Percentiles rank a stretch among this genome's conserved stretches.
phyloP scores from a whole-genome alignment of 441 rosid species.

The Melastoma candidum region DNA sequence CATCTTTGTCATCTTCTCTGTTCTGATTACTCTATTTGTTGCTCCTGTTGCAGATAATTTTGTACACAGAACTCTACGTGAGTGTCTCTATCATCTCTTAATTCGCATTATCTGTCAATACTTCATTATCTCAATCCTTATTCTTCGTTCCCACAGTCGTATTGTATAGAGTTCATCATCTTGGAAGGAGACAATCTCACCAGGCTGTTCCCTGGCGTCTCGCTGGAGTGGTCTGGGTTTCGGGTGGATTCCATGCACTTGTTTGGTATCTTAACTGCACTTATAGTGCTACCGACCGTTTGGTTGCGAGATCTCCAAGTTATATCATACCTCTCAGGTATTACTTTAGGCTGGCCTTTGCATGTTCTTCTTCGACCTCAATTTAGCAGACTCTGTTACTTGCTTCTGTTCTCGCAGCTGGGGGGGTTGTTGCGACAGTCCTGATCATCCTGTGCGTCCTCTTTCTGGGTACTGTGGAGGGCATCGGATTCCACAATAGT shows the following conservation, averaged over 20 bases:
- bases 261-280: constrained; percentile 65
- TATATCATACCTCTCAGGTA: constrained; percentile 87
- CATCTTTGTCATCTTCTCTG: neutral
- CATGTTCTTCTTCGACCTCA: neutral
- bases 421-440: constrained; percentile 68
- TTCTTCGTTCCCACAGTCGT: constrained; percentile 13
- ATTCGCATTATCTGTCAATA: neutral
- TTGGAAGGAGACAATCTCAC: constrained; percentile 89
- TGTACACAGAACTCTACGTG: constrained; percentile 20
- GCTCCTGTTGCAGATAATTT: constrained; percentile 15
- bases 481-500: constrained; percentile 62
- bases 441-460: constrained; percentile 48
- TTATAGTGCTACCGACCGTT: constrained; percentile 76
- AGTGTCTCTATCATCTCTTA: neutral
- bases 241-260: constrained; percentile 57
- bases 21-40: constrained; percentile 2
- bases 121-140: neutral
- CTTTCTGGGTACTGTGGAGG: constrained; percentile 44
- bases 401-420: constrained; percentile 36
- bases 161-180: constrained; percentile 26
- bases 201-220: constrained; percentile 67
- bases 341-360: constrained; percentile 3
- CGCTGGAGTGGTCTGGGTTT: constrained; percentile 45
- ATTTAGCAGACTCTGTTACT: neutral
- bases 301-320: constrained; percentile 68